Conservation (phyloP, 257 asterid genomes). For the Solanum medicagineum region DNA sequence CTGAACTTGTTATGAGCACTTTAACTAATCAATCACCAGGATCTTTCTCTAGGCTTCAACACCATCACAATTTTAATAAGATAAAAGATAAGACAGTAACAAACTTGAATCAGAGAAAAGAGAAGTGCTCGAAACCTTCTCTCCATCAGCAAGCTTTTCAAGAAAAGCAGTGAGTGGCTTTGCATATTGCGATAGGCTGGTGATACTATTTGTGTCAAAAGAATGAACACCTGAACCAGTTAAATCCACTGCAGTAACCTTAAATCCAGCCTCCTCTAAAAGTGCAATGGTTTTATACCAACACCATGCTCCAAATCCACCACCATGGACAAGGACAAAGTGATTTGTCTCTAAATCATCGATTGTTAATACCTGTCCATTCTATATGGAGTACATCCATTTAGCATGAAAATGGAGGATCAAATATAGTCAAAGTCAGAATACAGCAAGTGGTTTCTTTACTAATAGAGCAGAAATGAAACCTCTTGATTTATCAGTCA, state of each 20-base stretch:
- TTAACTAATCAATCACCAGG: neutral
- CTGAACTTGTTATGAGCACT: neutral
- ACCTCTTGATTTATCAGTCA: neutral
- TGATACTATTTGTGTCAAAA: constrained; percentile 63
- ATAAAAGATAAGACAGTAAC: neutral
- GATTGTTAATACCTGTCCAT: constrained; percentile 48
- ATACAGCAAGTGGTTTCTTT: neutral
- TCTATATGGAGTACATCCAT: neutral
- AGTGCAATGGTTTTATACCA: constrained; percentile 96
- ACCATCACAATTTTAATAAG: neutral
- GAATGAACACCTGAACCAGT: constrained; percentile 94
- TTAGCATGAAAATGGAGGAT: neutral
- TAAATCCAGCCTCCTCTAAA: constrained; percentile 74
- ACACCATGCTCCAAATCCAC: constrained; percentile 99
- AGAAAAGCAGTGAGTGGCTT: constrained; percentile 68
- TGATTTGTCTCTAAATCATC: constrained; percentile 68
- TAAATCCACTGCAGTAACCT: constrained; percentile 88
- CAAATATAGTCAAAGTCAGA: neutral
- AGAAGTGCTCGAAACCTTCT: constrained; percentile 40
- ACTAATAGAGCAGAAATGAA: neutral
- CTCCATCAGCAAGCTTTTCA: constrained; percentile 56
- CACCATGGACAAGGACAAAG: constrained; percentile 97
- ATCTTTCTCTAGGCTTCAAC: neutral
- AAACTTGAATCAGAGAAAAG: neutral
- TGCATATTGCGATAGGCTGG: constrained; percentile 69